Evolutionary conservation across 495 filamentous ascomycete genomes (phyloP).

Genomic region (Xylaria scruposa): DNA sequence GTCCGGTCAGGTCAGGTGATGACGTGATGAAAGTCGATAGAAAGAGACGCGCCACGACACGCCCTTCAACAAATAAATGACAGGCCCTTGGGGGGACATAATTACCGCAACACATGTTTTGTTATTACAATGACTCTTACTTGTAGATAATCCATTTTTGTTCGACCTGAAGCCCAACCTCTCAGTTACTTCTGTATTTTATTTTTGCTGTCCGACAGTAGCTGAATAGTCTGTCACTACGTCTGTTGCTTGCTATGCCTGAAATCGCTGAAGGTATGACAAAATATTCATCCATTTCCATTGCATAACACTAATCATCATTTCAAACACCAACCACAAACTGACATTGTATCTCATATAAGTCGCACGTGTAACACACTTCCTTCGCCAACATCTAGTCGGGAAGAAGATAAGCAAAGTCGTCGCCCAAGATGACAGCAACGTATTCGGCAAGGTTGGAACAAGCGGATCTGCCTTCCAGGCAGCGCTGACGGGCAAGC

Average conservation of each 20-base stretch:
- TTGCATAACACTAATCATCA: neutral
- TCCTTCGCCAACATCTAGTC: constrained; percentile 78
- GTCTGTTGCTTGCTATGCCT: constrained; percentile 61
- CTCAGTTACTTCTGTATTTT: neutral
- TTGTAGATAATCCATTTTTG: neutral
- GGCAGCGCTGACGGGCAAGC: constrained; percentile 76
- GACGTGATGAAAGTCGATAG: constrained; percentile 5
- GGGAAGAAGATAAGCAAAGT: constrained; percentile 79
- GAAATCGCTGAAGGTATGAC: constrained; percentile 75
- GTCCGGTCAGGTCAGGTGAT: constrained; percentile 25
- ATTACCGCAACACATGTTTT: neutral
- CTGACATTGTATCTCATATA: constrained; percentile 23
- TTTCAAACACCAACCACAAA: neutral
- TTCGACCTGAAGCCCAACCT: neutral
- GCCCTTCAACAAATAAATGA: neutral
- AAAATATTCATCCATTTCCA: neutral
- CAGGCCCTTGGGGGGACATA: neutral
- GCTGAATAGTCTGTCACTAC: neutral
- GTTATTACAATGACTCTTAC: neutral
- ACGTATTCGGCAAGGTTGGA: constrained; percentile 87
- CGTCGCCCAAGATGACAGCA: constrained; percentile 74
- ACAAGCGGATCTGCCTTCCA: constrained; percentile 76
- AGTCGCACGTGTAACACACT: constrained; percentile 87
- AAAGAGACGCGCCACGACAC: constrained; percentile 10
- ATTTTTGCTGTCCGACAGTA: neutral